These are phyloP conservation scores for Microbotryum violaceum DNA, from an alignment of 1,284 basidiomycete species.

Conservation along the genomic window DNA sequence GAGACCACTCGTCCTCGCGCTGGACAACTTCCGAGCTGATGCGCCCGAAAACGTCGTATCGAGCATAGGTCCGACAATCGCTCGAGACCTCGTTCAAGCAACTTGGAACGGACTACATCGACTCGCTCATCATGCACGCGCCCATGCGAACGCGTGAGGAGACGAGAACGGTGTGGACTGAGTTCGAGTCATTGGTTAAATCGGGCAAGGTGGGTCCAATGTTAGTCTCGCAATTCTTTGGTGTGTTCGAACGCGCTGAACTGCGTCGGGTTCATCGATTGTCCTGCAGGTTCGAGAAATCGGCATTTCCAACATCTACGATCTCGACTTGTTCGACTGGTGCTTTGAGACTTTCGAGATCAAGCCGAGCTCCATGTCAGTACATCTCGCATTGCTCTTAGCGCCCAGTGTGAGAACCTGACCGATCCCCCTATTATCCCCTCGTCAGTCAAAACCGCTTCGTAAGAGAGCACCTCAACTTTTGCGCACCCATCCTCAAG, in stretches of 20 bases:
- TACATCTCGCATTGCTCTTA: conserved; percentile 36
- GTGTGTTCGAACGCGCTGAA: not conserved
- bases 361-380: conserved; percentile 64
- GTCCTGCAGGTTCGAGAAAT: conserved; percentile 47
- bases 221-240: too few species aligned
- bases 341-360: conserved; percentile 47
- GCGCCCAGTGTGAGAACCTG: conserved; percentile 37
- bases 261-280: not conserved
- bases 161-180: conserved; percentile 60
- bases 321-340: conserved; percentile 51
- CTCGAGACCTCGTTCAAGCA: conserved; percentile 58
- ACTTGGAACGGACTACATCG: conserved; percentile 60
- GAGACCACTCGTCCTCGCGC: not conserved
- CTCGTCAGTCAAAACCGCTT: conserved; percentile 14
- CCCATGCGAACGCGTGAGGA: conserved; percentile 54
- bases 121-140: conserved; percentile 67
- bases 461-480: conserved; percentile 10
- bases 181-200: conserved; percentile 55
- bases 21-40: too few species aligned
- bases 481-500: conserved; percentile 8
- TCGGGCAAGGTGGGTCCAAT: conserved; percentile 46
- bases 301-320: conserved; percentile 69
- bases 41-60: not conserved
- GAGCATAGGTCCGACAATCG: conserved; percentile 49
- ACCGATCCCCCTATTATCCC: not conserved